Evolutionary conservation across 768 basidiomycete genomes (phyloP).

Genomic region (Strobilomyces confusus): DNA sequence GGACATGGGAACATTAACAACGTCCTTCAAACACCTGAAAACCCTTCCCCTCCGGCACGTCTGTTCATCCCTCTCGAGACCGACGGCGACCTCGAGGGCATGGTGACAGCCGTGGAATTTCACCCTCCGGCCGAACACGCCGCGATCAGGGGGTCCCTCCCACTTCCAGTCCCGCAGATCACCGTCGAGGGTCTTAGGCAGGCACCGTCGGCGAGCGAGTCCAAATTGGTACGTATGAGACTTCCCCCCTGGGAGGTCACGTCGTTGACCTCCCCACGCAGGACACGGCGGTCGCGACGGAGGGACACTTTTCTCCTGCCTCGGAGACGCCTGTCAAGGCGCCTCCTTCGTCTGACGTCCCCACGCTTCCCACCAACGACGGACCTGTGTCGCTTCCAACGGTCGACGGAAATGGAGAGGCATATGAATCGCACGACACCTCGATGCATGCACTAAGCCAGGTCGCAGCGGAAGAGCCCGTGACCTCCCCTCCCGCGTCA

Average conservation of each 20-base stretch:
- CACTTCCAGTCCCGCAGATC: slow-evolving; percentile 19
- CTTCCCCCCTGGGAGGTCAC: too few species aligned
- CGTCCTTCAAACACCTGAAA: slow-evolving; percentile 50
- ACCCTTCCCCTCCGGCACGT: slow-evolving; percentile 27
- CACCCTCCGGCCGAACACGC: slow-evolving; percentile 11
- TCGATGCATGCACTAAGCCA: slow-evolving; percentile 23
- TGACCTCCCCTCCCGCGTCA: neutral
- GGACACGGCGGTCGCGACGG: slow-evolving; percentile 23
- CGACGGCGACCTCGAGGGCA: slow-evolving; percentile 16
- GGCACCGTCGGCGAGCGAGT: slow-evolving; percentile 23
- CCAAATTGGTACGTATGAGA: slow-evolving; percentile 14
- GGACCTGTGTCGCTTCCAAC: slow-evolving; percentile 10
- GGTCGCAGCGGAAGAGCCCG: neutral
- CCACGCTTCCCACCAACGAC: slow-evolving; percentile 41
- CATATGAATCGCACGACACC: slow-evolving; percentile 5
- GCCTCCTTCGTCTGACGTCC: slow-evolving; percentile 12
- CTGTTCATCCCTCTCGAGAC: slow-evolving; percentile 15
- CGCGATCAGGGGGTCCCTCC: slow-evolving; percentile 7
- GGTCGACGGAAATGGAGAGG: slow-evolving; percentile 9
- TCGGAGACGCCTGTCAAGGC: neutral
- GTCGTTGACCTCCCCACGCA: neutral
- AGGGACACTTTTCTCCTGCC: slow-evolving; percentile 9
- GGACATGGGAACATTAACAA: slow-evolving; percentile 68
- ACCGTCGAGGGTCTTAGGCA: slow-evolving; percentile 6
- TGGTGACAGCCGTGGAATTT: slow-evolving; percentile 27